Evolutionary conservation across 345 rosid species (phyloP).

Genomic region (Populus alba): DNA sequence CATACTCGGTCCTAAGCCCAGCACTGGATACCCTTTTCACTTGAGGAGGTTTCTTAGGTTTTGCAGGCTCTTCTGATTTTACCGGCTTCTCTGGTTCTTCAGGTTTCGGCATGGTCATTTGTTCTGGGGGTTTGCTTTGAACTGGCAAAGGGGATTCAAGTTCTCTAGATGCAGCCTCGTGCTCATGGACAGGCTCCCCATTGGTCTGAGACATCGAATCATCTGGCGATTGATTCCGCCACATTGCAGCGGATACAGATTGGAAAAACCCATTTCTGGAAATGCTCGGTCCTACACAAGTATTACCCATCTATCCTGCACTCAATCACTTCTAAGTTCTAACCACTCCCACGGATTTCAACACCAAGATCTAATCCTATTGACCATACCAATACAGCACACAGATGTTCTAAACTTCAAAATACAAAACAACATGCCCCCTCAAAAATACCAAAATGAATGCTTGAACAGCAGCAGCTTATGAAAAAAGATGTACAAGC

Average conservation of each 20-base stretch:
- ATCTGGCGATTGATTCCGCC: slow-evolving; percentile 23
- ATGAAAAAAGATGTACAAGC: not conserved
- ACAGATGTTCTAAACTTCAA: slow-evolving; percentile 26
- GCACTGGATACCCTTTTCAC: slow-evolving; percentile 26
- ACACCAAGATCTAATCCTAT: slow-evolving; percentile 43
- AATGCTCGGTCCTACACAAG: slow-evolving; percentile 30
- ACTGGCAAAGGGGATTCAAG: slow-evolving; percentile 55
- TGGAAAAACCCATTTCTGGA: slow-evolving; percentile 27
- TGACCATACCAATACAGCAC: slow-evolving; percentile 5
- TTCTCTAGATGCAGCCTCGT: slow-evolving; percentile 34
- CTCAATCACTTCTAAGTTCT: slow-evolving; percentile 23
- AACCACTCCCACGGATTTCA: slow-evolving; percentile 15
- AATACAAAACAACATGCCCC: slow-evolving; percentile 13
- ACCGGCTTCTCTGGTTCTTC: slow-evolving; percentile 13
- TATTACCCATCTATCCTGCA: slow-evolving; percentile 26
- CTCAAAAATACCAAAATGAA: slow-evolving; percentile 13
- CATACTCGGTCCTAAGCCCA: slow-evolving; percentile 21
- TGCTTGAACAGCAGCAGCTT: slow-evolving; percentile 1
- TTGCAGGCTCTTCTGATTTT: slow-evolving; percentile 16
- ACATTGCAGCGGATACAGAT: slow-evolving; percentile 27
- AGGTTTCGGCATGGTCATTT: slow-evolving; percentile 41
- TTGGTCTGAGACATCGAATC: slow-evolving; percentile 21
- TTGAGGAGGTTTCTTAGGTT: slow-evolving; percentile 16
- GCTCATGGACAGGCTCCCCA: slow-evolving; percentile 34
- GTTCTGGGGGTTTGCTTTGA: slow-evolving; percentile 72